Evolutionary conservation across 192 early-diverging fungal genomes (phyloP).

Genomic region (Diversispora eburnea): DNA sequence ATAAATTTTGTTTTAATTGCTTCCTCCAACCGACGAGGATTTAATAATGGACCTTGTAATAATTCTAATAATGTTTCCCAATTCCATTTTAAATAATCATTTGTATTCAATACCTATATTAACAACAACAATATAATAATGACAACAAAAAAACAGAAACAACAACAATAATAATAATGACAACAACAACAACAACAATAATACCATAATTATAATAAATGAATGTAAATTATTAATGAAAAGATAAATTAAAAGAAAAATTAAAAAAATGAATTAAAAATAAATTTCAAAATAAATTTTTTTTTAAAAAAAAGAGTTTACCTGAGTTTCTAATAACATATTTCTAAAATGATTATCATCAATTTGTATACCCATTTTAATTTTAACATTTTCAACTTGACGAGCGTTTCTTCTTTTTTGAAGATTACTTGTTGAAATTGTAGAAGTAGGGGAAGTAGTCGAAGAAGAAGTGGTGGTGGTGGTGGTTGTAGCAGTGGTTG

Average conservation of each 20-base stretch:
- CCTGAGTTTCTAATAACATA: slow-evolving; percentile 68
- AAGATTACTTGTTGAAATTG: background rate
- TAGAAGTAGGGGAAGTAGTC: too few species aligned
- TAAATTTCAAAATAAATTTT: background rate
- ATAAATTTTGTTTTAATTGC: slow-evolving; percentile 68
- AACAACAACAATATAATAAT: too few species aligned
- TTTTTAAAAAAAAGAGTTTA: slow-evolving; percentile 26
- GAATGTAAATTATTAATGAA: too few species aligned
- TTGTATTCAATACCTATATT: slow-evolving; percentile 58
- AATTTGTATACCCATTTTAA: slow-evolving; percentile 29
- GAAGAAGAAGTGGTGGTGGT: too few species aligned
- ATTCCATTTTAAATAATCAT: slow-evolving; percentile 75
- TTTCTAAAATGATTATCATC: slow-evolving; percentile 48
- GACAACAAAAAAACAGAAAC: too few species aligned
- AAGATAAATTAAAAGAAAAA: too few species aligned
- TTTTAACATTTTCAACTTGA: slow-evolving; percentile 20
- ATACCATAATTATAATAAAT: too few species aligned
- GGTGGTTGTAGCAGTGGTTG: too few species aligned
- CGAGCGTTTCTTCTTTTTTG: slow-evolving; percentile 24
- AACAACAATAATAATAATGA: too few species aligned
- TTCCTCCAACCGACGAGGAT: slow-evolving; percentile 72
- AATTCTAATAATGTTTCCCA: slow-evolving; percentile 75
- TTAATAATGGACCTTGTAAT: slow-evolving; percentile 72
- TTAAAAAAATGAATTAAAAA: background rate
- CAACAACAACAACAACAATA: too few species aligned